Evolutionary conservation across 2,329 filamentous ascomycete genomes (phyloP), one percentile per base, ranked within the genome.

Genomic region (Seiridium unicorne): DNA sequence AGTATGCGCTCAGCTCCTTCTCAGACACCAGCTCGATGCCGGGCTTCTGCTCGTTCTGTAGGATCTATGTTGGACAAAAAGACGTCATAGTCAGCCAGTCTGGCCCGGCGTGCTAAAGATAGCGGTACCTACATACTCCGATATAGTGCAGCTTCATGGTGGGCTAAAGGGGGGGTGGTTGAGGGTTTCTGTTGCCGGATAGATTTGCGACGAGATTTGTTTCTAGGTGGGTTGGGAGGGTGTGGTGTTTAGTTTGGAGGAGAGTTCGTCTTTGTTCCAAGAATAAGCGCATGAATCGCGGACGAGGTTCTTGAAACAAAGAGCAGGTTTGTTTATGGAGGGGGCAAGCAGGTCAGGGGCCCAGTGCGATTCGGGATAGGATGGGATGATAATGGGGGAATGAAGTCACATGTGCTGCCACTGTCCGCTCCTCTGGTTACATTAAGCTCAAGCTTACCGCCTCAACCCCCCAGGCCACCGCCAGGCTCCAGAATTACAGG

Each of bases 61-160:
- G 82, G 75, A 96, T 86, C 92, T 96, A 70, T 61, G 38, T 32
- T 36, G 9, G 55, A 47, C 32, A 34, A 73, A 51, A 62, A 63
- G 53, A 42, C 34, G 48, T 11, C 31, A 34, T 48, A 34, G 26
- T 42, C 51, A 32, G 36, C 42, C 40, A 26, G 32, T 35, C 54
- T 7, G 47, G 32, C 51, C 42, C 49, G 38, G 34, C 34, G 35
- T 53, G 49, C 49, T 38, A 42, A 36, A 49, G 42, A 55, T 60
- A 36, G 51, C 44, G 67, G 63, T 63, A 56, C 63, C 64, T 63
- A 73, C 88, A 65, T 88, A 95, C 92, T 70, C 91, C 92, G 73
- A 96, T 92, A 78, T 95, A 95, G 76, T 90, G 84, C 76, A 95
- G 80, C 86, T 93, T 94, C 91, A 94, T 94, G 73, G 69, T 88